Conservation (phyloP, 2,329 filamentous ascomycete species). For the Fusarium verticillioides region DNA sequence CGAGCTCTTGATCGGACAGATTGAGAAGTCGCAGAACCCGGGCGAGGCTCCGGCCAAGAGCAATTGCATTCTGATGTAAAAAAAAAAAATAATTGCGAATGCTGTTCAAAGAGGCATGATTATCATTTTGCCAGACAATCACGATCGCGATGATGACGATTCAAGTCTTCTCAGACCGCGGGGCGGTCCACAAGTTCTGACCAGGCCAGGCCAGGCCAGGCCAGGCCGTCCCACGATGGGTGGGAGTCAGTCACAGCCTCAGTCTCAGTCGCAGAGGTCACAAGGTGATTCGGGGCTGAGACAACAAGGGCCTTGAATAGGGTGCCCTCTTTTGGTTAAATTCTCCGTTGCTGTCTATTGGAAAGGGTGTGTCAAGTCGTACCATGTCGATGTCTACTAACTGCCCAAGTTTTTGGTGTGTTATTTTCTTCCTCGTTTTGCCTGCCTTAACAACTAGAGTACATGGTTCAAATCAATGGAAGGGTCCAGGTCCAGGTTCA, state of each 20-base stretch:
- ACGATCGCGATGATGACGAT: constrained; percentile 18
- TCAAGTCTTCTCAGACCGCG: constrained; percentile 15
- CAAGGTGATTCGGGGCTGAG: constrained; percentile 24
- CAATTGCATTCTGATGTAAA: constrained; percentile 87
- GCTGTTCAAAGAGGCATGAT: not conserved
- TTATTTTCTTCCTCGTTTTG: constrained; percentile 25
- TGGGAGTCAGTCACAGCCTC: constrained; percentile 4
- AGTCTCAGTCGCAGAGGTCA: constrained; percentile 17
- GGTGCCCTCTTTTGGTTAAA: constrained; percentile 30
- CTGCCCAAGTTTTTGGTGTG: not conserved
- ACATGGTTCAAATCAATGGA: constrained; percentile 36
- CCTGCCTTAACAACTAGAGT: constrained; percentile 32
- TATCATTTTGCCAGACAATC: constrained; percentile 3
- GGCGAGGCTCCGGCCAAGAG: constrained; percentile 81
- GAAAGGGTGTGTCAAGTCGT: constrained; percentile 16
- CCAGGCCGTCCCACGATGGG: constrained; percentile 19
- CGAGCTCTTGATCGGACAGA: constrained; percentile 91
- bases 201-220: constrained; percentile 1
- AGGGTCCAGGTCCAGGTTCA: not conserved
- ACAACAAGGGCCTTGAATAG: constrained; percentile 29
- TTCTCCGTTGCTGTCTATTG: constrained; percentile 20
- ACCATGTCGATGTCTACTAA: not conserved
- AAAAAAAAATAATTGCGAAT: not conserved
- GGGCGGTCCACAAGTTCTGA: constrained; percentile 29
- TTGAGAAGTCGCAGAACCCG: constrained; percentile 94